Evolutionary conservation across 139 green algal species (phyloP).

Genomic region (Closterium sp.): DNA sequence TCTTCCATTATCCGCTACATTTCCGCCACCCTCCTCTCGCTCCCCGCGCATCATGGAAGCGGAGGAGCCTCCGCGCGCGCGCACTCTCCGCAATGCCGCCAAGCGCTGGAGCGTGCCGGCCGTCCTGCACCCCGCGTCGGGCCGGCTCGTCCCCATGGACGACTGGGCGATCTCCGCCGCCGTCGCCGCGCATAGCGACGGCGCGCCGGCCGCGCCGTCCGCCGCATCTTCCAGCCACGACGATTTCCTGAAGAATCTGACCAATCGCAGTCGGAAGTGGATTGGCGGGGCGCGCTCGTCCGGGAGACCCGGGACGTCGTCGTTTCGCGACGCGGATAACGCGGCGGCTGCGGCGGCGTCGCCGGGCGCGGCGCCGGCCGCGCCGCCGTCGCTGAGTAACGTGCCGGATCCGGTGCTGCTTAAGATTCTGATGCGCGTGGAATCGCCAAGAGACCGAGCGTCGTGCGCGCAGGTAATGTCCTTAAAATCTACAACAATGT

Average conservation of each 20-base stretch:
- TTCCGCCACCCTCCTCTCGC: background rate
- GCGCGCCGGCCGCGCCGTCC: too few species aligned
- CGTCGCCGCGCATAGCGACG: background rate
- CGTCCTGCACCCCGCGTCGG: background rate
- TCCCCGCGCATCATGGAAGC: background rate
- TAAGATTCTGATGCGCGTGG: background rate
- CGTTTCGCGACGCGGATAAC: background rate
- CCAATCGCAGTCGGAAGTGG: background rate
- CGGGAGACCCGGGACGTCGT: background rate
- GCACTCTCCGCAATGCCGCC: background rate
- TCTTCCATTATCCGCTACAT: background rate
- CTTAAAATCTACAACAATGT: too few species aligned
- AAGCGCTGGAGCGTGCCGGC: background rate
- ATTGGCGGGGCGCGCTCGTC: background rate
- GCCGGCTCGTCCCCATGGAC: background rate
- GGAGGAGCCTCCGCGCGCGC: background rate
- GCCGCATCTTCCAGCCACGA: background rate
- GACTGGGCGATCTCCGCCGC: background rate
- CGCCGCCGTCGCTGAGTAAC: background rate
- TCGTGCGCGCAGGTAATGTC: background rate
- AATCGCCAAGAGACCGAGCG: background rate
- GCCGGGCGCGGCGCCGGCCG: too few species aligned
- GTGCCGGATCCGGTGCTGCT: background rate
- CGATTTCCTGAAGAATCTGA: background rate
- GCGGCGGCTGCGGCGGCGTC: background rate